A percentile compares a stretch with the other conserved stretches of the same genome.
These are phyloP conservation scores for Warburgia ugandensis DNA, from an alignment of 164 flowering plant species.

Conservation along the genomic window DNA sequence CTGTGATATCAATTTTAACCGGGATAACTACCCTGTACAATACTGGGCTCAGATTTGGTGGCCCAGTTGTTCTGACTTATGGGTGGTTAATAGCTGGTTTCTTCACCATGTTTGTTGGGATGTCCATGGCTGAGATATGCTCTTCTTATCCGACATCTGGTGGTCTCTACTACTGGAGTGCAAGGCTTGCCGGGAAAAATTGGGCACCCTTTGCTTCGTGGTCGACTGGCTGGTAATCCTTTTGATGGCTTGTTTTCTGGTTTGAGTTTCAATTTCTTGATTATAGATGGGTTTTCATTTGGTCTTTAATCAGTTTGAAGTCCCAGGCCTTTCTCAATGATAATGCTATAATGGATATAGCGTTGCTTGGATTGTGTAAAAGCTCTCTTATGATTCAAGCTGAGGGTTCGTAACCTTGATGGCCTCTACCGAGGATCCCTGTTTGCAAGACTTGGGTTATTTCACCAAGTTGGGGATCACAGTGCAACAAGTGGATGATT, in stretches of 20 bases:
- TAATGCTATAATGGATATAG: no score
- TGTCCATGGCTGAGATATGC: conserved; percentile 90
- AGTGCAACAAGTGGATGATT: no score
- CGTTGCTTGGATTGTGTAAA: no score
- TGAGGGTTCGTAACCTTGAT: no score
- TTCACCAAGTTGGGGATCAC: no score
- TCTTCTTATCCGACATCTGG: conserved; percentile 90
- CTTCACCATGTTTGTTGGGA: conserved; percentile 60
- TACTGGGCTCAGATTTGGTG: conserved; percentile 71
- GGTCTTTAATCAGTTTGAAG: neutral
- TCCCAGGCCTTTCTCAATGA: no score
- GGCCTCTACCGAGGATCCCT: no score
- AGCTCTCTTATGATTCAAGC: no score
- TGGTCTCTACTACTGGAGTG: conserved; percentile 93
- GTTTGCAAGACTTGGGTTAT: no score
- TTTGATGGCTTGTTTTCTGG: neutral
- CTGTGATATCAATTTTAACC: conserved; percentile 78
- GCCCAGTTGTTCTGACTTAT: conserved; percentile 54
- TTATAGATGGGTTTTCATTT: neutral
- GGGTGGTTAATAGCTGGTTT: conserved; percentile 72
- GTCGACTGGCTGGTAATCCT: conserved; percentile 88
- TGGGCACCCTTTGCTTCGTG: conserved; percentile 99
- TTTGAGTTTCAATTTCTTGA: neutral
- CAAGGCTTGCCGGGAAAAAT: conserved; percentile 71
- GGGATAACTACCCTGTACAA: conserved; percentile 67